Percentiles rank a stretch among this genome's conserved stretches.
phyloP scores from a whole-genome alignment of 2,329 filamentous ascomycete species.

The Allantophomopsis cytisporea region DNA sequence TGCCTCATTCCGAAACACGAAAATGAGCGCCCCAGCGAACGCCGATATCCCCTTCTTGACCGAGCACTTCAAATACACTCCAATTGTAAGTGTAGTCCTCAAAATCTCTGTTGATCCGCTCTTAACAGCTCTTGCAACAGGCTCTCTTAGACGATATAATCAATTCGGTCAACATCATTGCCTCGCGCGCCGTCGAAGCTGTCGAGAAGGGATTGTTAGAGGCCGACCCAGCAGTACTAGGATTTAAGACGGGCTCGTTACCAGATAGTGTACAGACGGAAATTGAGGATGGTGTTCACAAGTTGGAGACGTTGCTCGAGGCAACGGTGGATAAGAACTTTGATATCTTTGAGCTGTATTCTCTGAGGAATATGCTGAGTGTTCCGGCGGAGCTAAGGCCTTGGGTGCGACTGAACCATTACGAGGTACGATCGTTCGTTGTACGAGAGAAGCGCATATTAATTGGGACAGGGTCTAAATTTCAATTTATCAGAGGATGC shows the following conservation, averaged over 20 bases:
- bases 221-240: slow-evolving; percentile 61
- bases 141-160: slow-evolving; percentile 95
- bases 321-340: slow-evolving; percentile 75
- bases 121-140: slow-evolving; percentile 27
- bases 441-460: slow-evolving; percentile 1
- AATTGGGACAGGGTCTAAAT: slow-evolving; percentile 11
- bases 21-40: slow-evolving; percentile 12
- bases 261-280: slow-evolving; percentile 46
- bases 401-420: slow-evolving; percentile 76
- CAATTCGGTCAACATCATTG: slow-evolving; percentile 87
- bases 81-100: slow-evolving; percentile 48
- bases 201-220: slow-evolving; percentile 72
- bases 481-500: slow-evolving; percentile 19
- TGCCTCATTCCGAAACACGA: neutral
- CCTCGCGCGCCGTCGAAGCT: slow-evolving; percentile 78
- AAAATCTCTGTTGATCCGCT: neutral
- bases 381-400: slow-evolving; percentile 58
- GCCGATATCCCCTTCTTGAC: slow-evolving; percentile 57
- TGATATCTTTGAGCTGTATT: slow-evolving; percentile 80
- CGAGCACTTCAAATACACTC: slow-evolving; percentile 91
- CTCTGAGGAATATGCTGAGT: slow-evolving; percentile 71
- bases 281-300: slow-evolving; percentile 78
- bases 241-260: slow-evolving; percentile 44
- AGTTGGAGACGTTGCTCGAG: slow-evolving; percentile 71
- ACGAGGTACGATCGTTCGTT: slow-evolving; percentile 41